Evolutionary conservation across 2,329 filamentous ascomycete genomes (phyloP).

Genomic region (Colletotrichum melonis): DNA sequence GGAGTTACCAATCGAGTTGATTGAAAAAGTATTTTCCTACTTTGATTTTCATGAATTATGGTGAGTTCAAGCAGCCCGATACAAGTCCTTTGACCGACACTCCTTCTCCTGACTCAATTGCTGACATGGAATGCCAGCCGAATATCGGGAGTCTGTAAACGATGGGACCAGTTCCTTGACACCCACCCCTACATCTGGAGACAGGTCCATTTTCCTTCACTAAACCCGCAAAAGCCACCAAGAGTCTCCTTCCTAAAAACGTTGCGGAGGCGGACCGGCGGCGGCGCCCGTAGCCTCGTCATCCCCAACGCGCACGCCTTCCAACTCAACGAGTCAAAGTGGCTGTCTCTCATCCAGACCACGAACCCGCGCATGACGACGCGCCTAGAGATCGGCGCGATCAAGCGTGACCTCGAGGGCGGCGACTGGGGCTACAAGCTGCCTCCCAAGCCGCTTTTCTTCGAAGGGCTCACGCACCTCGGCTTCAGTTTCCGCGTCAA

Average conservation of each 20-base stretch:
- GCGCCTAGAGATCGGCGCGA: conserved; percentile 28
- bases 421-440: conserved; percentile 32
- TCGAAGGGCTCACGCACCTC: conserved; percentile 19
- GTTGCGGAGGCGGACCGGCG: conserved; percentile 25
- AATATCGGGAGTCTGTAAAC: conserved; percentile 31
- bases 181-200: conserved; percentile 35
- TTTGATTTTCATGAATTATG: conserved; percentile 44
- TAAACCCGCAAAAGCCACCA: conserved; percentile 17
- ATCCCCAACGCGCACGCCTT: conserved; percentile 27
- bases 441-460: conserved; percentile 30
- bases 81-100: too few species aligned
- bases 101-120: background rate
- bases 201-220: conserved; percentile 23
- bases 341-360: conserved; percentile 33
- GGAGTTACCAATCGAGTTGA: conserved; percentile 48
- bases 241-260: conserved; percentile 27
- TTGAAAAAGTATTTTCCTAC: conserved; percentile 48
- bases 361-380: conserved; percentile 30
- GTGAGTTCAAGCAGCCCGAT: background rate
- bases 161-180: conserved; percentile 33
- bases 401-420: conserved; percentile 23
- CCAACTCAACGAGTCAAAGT: conserved; percentile 31
- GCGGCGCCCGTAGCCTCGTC: conserved; percentile 28
- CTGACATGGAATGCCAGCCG: conserved; percentile 16
- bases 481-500: conserved; percentile 18